Percentiles rank a stretch among this genome's conserved stretches.
These are phyloP conservation scores for Metarhizium album DNA, from an alignment of 2,329 filamentous ascomycete genomes.

Conservation along the genomic window DNA sequence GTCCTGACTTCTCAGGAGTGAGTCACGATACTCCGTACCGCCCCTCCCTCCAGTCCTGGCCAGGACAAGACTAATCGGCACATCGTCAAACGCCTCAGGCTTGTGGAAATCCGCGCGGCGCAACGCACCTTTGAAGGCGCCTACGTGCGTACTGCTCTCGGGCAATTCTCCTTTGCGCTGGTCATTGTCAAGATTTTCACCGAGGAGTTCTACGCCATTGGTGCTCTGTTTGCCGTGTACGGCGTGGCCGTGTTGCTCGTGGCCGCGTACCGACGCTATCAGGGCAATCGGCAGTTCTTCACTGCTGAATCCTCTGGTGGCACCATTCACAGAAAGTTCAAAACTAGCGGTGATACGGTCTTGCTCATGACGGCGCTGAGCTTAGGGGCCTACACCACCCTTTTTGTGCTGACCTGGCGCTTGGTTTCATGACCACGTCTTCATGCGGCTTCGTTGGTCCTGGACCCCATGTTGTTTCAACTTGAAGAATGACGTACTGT, in stretches of 20 bases:
- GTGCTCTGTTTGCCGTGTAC: slow-evolving; percentile 90
- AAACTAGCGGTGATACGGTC: slow-evolving; percentile 54
- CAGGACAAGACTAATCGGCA: not conserved
- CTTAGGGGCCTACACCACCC: slow-evolving; percentile 43
- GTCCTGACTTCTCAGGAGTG: slow-evolving; percentile 69
- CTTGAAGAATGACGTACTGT: not conserved
- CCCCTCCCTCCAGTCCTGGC: slow-evolving; percentile 9
- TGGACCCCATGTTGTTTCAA: not conserved
- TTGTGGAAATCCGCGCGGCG: slow-evolving; percentile 88
- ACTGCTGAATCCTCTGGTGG: slow-evolving; percentile 27
- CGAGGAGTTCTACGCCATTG: slow-evolving; percentile 89
- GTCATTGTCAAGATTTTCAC: slow-evolving; percentile 91
- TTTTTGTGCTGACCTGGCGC: slow-evolving; percentile 45
- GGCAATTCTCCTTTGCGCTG: slow-evolving; percentile 89
- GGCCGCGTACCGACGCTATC: slow-evolving; percentile 74
- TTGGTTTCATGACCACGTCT: slow-evolving; percentile 18
- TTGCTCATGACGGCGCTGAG: slow-evolving; percentile 46
- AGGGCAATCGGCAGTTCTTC: slow-evolving; percentile 94
- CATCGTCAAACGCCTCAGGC: slow-evolving; percentile 28
- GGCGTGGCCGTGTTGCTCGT: slow-evolving; percentile 76
- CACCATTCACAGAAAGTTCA: slow-evolving; percentile 39
- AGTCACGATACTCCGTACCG: too few relatives aligned
- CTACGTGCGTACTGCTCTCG: slow-evolving; percentile 87
- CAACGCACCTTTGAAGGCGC: slow-evolving; percentile 96
- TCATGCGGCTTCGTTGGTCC: not conserved